Evolutionary conservation across 768 basidiomycete genomes (phyloP).

Genomic region (Mycena vitilis): DNA sequence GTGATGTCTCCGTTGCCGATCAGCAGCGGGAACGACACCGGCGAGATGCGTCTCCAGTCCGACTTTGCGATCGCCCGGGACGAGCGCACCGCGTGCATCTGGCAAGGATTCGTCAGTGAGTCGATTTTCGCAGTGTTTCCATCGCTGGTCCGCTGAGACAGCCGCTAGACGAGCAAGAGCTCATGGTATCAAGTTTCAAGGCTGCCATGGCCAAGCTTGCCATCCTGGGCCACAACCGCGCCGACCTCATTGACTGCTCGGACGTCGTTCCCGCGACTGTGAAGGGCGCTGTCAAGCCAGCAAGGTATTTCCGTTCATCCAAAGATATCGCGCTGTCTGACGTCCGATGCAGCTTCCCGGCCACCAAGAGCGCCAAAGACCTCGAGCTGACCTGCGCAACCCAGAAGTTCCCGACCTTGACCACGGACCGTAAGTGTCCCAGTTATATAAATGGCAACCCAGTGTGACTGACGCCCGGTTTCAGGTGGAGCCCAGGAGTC

Average conservation of each 20-base stretch:
- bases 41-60: constrained; percentile 55
- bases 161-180: constrained; percentile 6
- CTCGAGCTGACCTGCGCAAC: constrained; percentile 13
- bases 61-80: constrained; percentile 45
- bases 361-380: constrained; percentile 12
- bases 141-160: too few species aligned
- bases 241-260: constrained; percentile 18
- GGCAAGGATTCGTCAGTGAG: constrained; percentile 34
- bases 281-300: constrained; percentile 5
- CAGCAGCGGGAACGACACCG: constrained; percentile 34
- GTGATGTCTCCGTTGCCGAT: constrained; percentile 45
- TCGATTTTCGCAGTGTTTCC: too few species aligned
- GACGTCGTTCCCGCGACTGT: constrained; percentile 15
- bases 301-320: not conserved
- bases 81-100: constrained; percentile 39
- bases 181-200: constrained; percentile 13
- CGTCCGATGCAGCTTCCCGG: constrained; percentile 9
- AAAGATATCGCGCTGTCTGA: not conserved
- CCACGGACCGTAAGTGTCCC: constrained; percentile 1
- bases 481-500: constrained; percentile 10
- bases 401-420: constrained; percentile 6
- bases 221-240: constrained; percentile 3
- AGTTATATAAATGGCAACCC: not conserved
- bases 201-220: constrained; percentile 22
- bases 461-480: not conserved